Evolutionary conservation across 1,139 yeast species (phyloP).

Genomic region (Spathaspora sp.): DNA sequence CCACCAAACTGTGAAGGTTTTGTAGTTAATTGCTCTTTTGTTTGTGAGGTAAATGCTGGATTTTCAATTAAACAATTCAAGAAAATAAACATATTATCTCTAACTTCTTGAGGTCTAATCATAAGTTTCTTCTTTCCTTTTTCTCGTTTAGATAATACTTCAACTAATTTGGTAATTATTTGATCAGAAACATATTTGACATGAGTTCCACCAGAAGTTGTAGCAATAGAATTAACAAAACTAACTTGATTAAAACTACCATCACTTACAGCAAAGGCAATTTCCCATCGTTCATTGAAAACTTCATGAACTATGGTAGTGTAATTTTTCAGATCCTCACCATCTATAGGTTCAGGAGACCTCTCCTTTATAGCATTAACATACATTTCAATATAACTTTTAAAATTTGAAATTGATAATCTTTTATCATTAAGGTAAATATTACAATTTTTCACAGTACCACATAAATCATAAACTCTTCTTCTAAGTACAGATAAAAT

Average conservation of each 20-base stretch:
- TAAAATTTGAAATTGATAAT: slow-evolving; percentile 71
- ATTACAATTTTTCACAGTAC: slow-evolving; percentile 84
- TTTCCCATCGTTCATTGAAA: slow-evolving; percentile 80
- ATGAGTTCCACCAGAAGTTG: slow-evolving; percentile 97
- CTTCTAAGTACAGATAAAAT: slow-evolving; percentile 81
- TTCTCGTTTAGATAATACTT: slow-evolving; percentile 70
- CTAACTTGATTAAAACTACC: slow-evolving; percentile 90
- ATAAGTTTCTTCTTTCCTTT: slow-evolving; percentile 70
- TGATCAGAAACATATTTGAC: slow-evolving; percentile 86
- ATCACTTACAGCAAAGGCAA: slow-evolving; percentile 93
- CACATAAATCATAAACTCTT: slow-evolving; percentile 95
- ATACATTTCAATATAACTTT: slow-evolving; percentile 85
- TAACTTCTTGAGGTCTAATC: slow-evolving; percentile 85
- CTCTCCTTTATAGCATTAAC: slow-evolving; percentile 61
- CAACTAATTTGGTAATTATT: slow-evolving; percentile 63
- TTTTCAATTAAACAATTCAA: slow-evolving; percentile 92
- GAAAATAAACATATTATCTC: slow-evolving; percentile 86
- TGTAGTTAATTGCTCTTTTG: slow-evolving; percentile 93
- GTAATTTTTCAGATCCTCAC: slow-evolving; percentile 26
- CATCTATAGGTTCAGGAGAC: slow-evolving; percentile 29
- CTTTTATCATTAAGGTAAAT: slow-evolving; percentile 78
- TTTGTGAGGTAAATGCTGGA: slow-evolving; percentile 97
- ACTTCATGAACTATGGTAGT: slow-evolving; percentile 76
- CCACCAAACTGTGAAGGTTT: slow-evolving; percentile 89
- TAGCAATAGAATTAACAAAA: slow-evolving; percentile 96